Evolutionary conservation across 495 filamentous ascomycete genomes (phyloP), one percentile per base, ranked within the genome.

Genomic region (Penicillium antarcticum): DNA sequence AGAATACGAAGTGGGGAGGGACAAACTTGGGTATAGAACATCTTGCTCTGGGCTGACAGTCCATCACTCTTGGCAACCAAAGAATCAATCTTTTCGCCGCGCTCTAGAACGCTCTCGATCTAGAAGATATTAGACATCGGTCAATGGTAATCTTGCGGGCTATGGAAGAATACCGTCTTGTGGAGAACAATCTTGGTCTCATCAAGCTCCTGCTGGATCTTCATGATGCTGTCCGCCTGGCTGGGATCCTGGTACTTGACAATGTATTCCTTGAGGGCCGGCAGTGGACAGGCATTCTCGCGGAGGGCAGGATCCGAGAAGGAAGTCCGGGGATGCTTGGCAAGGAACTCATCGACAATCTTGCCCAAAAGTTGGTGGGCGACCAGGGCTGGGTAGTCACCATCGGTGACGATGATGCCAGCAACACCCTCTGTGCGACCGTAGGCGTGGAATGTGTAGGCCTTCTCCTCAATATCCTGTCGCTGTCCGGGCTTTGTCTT

Each of bases 181-280:
- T 96, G 91, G 51, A 98, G 80, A 38, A 95, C 85, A 64, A 96
- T 94, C 83, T 97, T 98, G 48, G 95, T 98, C 80, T 97, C 91
- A 57, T 97, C 91, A 53, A 98, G 78, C 73, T 98, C 92, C 73
- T 89, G 87, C 74, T 97, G 95, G 58, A 97, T 96, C 79, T 87
- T 92, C 79, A 90, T 82, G 61, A 96, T 94, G 71, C 82, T 90
- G 71, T 91, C 91, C 45, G 91, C 92, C 69, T 95, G 81, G 66
- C 81, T 75, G 19, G 92, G 89, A 65, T 96, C 87, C 73, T 97
- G 92, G 69, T 91, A 96, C 61, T 94, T 88, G 60, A 77, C 75
- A 45, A 98, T 83, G 69, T 94, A 78, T 34, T 91, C 89, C 64
- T 88, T 83, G 10, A 97, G 79, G 62, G 81, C 76, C 17, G 86